Evolutionary conservation across 352 stramenopile genomes (phyloP), one percentile per base, ranked within the genome.

Genomic region (Globisporangium abappressorium): DNA sequence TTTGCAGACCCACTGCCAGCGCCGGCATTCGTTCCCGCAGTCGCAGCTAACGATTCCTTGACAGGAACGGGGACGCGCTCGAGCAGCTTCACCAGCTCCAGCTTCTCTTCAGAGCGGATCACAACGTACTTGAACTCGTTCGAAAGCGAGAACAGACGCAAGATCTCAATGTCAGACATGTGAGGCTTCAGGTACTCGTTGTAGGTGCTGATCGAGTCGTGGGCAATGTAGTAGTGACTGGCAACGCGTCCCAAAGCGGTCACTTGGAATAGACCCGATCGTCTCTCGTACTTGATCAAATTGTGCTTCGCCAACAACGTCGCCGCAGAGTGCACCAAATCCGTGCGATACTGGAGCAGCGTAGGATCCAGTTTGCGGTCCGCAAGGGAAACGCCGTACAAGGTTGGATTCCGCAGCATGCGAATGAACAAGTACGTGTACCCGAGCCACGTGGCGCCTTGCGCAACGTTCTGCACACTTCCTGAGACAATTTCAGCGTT

Each of bases 401-500:
- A 75, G 24, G 75, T 86, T 20, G 98, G 98, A 68, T 99, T 99
- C 33, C 94, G 94, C 22, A 99, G 85, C 98, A 99, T 99, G 43
- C 98, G 90, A 62, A 99, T 97, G 73, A 99, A 99, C 53, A 99
- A 81, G 78, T 99, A 99, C 41, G 98, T 99, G 84, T 99, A 99
- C 18, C 97, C 97, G 9, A 99, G 82, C 98, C 98, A 99, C 47
- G 97, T 97, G 3, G 97, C 97, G 54, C 97, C 98, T 77, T 99
- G 87, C 12, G 78, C 71, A n/a, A 96, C 70, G 55, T 88, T 99
- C 75, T 98, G 93, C 51, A 99, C 90, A 24, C 92, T 98, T 5
- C 98, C 98, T 12, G 99, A 82, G 7, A 99, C 97, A 71, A 99
- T 96, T 74, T 99, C 98, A 34, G 98, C 98, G 77, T 99, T 99